Evolutionary conservation across 257 asterid species (phyloP).

Genomic region (Catharanthus roseus): DNA sequence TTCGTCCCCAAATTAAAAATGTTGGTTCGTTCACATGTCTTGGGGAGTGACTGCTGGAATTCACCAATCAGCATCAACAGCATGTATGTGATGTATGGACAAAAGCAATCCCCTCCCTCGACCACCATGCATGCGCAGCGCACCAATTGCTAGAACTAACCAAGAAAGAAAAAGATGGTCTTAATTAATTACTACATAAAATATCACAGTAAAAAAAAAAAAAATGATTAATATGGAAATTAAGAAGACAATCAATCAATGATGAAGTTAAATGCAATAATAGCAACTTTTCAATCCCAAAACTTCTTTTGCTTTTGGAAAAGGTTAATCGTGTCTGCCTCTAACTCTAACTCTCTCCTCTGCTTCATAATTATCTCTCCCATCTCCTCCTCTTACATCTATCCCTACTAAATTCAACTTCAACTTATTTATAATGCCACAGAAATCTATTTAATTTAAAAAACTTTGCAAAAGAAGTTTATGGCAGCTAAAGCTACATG

Average conservation of each 20-base stretch:
- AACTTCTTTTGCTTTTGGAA: slow-evolving; percentile 13
- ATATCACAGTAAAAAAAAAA: neutral
- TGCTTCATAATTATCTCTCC: neutral
- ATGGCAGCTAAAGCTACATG: neutral
- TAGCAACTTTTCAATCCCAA: neutral
- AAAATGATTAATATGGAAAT: neutral
- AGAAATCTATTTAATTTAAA: neutral
- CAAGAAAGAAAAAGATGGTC: neutral
- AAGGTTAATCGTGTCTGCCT: slow-evolving; percentile 15
- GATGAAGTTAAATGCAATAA: neutral
- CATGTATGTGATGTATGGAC: neutral
- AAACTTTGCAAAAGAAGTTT: neutral
- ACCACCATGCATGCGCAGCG: too few species aligned
- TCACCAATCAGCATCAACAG: neutral
- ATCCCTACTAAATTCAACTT: neutral
- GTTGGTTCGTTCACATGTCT: too few species aligned
- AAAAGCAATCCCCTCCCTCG: too few species aligned
- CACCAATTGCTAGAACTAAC: too few species aligned
- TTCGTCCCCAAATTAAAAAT: too few species aligned
- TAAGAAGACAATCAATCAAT: slow-evolving; percentile 2
- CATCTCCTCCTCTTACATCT: neutral
- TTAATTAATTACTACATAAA: too few species aligned
- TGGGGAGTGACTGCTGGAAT: neutral
- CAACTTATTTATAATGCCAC: too few species aligned
- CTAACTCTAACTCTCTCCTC: too few species aligned